Evolutionary conservation across 139 green algal genomes (phyloP), one percentile per base, ranked within the genome.

Genomic region (Chlamydomonas sphaeroides): DNA sequence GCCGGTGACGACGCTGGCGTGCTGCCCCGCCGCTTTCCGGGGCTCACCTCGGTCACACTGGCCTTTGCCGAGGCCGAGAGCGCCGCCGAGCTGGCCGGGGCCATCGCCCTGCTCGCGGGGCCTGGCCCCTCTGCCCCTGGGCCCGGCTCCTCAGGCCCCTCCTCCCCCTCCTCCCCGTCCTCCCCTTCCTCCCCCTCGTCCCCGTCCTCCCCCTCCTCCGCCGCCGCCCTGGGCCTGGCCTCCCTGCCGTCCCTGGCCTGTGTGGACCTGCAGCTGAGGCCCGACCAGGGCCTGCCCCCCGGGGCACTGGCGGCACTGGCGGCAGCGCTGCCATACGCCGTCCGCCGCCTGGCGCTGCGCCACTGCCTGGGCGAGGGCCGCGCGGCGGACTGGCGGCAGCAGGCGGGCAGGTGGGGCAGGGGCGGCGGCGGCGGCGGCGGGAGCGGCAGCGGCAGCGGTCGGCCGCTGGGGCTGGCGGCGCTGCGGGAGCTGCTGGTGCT

Each of bases 401-500:
- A 45, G 0, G 3, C 1, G 15, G 39, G 48, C 48, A 7, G 32
- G 3, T n/a, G 17, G 28, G 14, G 48, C 11, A 23, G 53, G 21
- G 61, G 48, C 49, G 32, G 32, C 5, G 68, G 39, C 11, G 33
- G 30, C 35, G 56, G 36, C 28, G 26, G 3, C 2, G 8, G 61
- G n/a, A 39, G 61, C 30, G 11, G 14, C 10, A 39, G 61, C n/a
- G 8, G n/a, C 14, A 21, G n/a, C 4, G 30, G 61, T 2, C 1
- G n/a, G 1, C 61, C 5, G 1, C n/a, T 80, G 72, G 53, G 68
- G 56, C 39, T 68, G 36, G 25, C 28, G 57, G 53, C 53, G 0
- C 39, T 80, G 38, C 56, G 38, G 25, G 56, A 57, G 30, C 72
- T 80, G 30, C 53, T 80, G 72, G 8, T 7, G 36, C 36, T 57